Evolutionary conservation across 139 green algal genomes (phyloP).

Genomic region (Chlorella sp.): DNA sequence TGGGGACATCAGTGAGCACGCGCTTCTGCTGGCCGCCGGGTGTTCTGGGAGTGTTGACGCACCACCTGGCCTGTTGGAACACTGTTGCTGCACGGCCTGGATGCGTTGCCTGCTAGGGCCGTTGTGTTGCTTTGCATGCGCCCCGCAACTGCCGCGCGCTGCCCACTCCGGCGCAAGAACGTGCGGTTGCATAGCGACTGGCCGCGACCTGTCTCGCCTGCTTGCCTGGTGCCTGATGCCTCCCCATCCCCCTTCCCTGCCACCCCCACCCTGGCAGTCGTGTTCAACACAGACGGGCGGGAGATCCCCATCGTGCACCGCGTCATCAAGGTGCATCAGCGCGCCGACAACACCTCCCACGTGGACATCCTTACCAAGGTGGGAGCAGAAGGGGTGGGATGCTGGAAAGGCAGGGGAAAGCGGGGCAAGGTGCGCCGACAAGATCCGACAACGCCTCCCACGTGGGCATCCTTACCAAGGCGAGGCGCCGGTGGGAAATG

Average conservation of each 20-base stretch:
- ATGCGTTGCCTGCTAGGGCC: background rate
- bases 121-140: background rate
- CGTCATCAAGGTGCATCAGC: slow-evolving; percentile 79
- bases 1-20: slow-evolving; percentile 20
- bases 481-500: no score
- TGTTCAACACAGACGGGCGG: slow-evolving; percentile 94
- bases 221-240: no score
- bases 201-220: no score
- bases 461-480: slow-evolving; percentile 93
- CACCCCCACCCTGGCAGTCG: slow-evolving; percentile 70
- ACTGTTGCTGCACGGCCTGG: background rate
- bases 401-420: background rate
- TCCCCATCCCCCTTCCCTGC: no score
- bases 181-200: no score
- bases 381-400: background rate
- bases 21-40: background rate
- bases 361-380: slow-evolving; percentile 94
- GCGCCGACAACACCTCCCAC: slow-evolving; percentile 30
- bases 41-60: background rate
- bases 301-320: slow-evolving; percentile 99
- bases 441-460: background rate
- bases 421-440: background rate
- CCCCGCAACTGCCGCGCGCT: background rate
- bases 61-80: background rate
- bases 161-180: no score